phyloP scores from a whole-genome alignment of 768 basidiomycete species.

The Boletus bicolor region DNA sequence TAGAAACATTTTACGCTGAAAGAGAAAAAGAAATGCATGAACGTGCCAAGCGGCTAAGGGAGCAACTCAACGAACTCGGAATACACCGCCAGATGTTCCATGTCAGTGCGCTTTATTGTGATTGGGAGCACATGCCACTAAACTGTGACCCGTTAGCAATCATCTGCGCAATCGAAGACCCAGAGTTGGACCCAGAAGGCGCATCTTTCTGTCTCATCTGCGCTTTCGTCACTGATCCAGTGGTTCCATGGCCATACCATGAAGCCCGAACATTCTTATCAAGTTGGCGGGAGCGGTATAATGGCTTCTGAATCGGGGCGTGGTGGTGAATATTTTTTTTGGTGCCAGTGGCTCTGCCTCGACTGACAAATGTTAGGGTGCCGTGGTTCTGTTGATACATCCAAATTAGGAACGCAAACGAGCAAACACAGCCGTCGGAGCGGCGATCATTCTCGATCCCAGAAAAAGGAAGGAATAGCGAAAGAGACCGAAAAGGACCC shows the following conservation, averaged over 20 bases:
- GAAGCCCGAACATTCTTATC: background rate
- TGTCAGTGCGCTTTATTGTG: slow-evolving; percentile 35
- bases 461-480: background rate
- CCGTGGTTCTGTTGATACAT: background rate
- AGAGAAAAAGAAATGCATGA: slow-evolving; percentile 60
- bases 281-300: background rate
- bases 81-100: slow-evolving; percentile 60
- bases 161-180: background rate
- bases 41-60: slow-evolving; percentile 47
- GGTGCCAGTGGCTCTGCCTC: background rate
- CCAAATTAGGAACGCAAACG: background rate
- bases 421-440: background rate
- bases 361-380: background rate
- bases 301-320: slow-evolving; percentile 18
- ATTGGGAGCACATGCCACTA: background rate
- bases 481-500: background rate
- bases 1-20: slow-evolving; percentile 76
- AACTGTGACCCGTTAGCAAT: slow-evolving; percentile 9
- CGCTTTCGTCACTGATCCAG: slow-evolving; percentile 2
- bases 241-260: background rate
- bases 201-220: background rate
- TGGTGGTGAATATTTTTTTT: slow-evolving; percentile 7
- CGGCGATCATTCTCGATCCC: background rate
- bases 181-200: slow-evolving; percentile 10
- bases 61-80: slow-evolving; percentile 70